Base-by-base conservation (phyloP, 2,329 filamentous ascomycete genomes). In the Harringtonia lauricola region DNA sequence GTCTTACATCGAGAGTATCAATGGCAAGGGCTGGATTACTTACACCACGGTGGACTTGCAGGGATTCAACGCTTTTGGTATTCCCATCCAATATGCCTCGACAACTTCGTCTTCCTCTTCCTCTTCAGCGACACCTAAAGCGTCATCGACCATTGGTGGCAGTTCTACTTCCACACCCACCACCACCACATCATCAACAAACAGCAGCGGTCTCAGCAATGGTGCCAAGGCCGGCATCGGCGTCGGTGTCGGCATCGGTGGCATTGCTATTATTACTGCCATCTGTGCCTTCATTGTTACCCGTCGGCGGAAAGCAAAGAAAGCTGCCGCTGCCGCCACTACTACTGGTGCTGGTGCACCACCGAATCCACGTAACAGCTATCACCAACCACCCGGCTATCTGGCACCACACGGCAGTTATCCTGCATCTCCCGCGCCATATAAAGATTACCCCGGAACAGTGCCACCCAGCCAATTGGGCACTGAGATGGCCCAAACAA, bases 181-280 rank as follows among this genome's bases (percentile, higher is more conserved):
- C 10, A 17, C n/a, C 5, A 22, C 45, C 2, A 24, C 30, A 14
- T 24, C 45, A 4, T 28, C 14, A 17, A 19, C 24, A 17, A 18
- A 15, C 17, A 19, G 33, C 42, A 29, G 44, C 18, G 47, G 44
- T 10, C 56, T 65, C 8, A 59, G 57, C 34, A 49, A 55, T 1
- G 60, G 60, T 8, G 61, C 58, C 49, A 63, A 61, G 47, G 56
- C 54, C 2, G 59, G 62, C 19, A 52, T 63, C 41, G 57, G 58
- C 17, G 56, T 62, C 7, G 61, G 63, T 21, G 59, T 60, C 18
- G 52, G 55, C 2, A 42, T 64, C 12, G 61, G 55, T 39, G 58
- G 24, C 24, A 10, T 53, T 13, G 49, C 64, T 12, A 56, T 55
- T 1, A 18, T 63, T 17, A 52, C 47, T 4, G 59, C 54, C 37